These are phyloP conservation scores for Dentipellis fragilis DNA, from an alignment of 768 basidiomycete species.

Conservation along the genomic window DNA sequence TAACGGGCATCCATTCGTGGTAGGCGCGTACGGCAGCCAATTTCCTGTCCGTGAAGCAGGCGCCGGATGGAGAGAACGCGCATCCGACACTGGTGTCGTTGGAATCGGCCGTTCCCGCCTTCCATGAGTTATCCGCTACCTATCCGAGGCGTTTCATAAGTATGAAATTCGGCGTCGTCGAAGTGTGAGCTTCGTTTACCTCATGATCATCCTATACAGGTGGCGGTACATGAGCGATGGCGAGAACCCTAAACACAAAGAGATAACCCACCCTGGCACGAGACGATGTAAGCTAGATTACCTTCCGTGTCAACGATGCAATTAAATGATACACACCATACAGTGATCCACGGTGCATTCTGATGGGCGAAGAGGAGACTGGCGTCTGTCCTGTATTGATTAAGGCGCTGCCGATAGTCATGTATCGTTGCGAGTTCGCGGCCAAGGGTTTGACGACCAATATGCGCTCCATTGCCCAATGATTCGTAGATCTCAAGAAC, in stretches of 20 bases:
- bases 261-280: no score
- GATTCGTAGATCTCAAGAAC: conserved; percentile 37
- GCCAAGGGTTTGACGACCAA: conserved; percentile 40
- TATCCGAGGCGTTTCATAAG: conserved; percentile 14
- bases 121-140: conserved; percentile 50
- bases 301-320: no score
- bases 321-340: conserved; percentile 28
- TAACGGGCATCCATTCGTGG: conserved; percentile 56
- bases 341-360: conserved; percentile 43
- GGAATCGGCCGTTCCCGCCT: conserved; percentile 42
- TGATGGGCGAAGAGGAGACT: conserved; percentile 39
- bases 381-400: conserved; percentile 42
- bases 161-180: not conserved
- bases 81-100: conserved; percentile 44
- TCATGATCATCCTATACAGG: conserved; percentile 40
- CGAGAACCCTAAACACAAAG: not conserved
- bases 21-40: conserved; percentile 48
- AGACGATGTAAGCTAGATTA: no score
- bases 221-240: not conserved
- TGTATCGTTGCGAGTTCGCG: conserved; percentile 46
- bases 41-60: conserved; percentile 51
- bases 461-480: conserved; percentile 30
- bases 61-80: conserved; percentile 39
- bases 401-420: conserved; percentile 43
- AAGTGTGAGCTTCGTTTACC: conserved; percentile 17